Conservation (phyloP, 306 rosid species). For the Pyrus bretschneideri region DNA sequence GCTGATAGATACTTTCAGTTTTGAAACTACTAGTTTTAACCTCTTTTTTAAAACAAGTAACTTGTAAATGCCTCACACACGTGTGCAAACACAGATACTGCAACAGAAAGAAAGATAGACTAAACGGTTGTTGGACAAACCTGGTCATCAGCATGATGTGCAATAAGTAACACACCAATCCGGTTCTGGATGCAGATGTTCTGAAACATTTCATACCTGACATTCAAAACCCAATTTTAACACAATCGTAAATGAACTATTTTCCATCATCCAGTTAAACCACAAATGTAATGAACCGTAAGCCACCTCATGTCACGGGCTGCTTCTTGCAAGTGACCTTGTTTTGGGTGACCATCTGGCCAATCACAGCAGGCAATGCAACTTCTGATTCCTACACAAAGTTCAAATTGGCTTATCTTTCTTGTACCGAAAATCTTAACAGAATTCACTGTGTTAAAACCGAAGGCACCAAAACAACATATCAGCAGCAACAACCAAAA, state of each 20-base stretch:
- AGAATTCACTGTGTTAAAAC: slow-evolving; percentile 3
- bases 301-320: slow-evolving; percentile 87
- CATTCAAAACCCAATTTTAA: slow-evolving; percentile 10
- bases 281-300: not conserved
- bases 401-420: slow-evolving; percentile 14
- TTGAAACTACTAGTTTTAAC: not conserved
- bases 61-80: not conserved
- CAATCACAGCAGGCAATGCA: slow-evolving; percentile 70
- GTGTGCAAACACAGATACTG: not conserved
- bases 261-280: slow-evolving; percentile 4
- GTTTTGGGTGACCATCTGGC: slow-evolving; percentile 76
- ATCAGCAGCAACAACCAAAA: not conserved
- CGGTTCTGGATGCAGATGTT: slow-evolving; percentile 57
- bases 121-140: slow-evolving; percentile 25
- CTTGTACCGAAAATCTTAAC: not conserved
- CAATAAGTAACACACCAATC: slow-evolving; percentile 67
- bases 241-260: not conserved
- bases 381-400: slow-evolving; percentile 63
- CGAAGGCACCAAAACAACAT: not conserved
- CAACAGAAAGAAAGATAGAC: not conserved
- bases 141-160: slow-evolving; percentile 98
- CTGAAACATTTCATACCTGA: slow-evolving; percentile 68
- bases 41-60: not conserved
- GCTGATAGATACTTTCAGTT: slow-evolving; percentile 8
- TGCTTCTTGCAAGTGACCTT: slow-evolving; percentile 88